Evolutionary conservation across 2,329 filamentous ascomycete species (phyloP).

Genomic region (Hypoxylon sp.): DNA sequence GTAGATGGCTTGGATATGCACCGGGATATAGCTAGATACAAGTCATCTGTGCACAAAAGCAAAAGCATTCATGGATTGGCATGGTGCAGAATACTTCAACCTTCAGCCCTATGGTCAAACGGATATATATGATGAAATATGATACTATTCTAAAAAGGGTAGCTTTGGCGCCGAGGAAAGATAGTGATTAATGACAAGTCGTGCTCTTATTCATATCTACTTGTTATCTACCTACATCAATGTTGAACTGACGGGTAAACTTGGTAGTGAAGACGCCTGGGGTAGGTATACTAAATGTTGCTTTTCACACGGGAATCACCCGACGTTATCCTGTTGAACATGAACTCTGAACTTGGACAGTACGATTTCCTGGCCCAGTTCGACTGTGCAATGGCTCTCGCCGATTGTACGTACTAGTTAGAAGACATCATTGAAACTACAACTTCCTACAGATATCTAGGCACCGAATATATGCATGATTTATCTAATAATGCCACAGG

Average conservation of each 20-base stretch:
- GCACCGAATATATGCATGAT: neutral
- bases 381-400: neutral
- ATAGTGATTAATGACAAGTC: constrained; percentile 17
- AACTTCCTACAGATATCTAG: neutral
- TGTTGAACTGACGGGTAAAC: neutral
- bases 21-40: constrained; percentile 8
- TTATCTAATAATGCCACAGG: neutral
- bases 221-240: neutral
- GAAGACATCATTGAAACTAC: neutral
- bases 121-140: neutral
- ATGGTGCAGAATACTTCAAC: constrained; percentile 3
- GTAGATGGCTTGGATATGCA: neutral
- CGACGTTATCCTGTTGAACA: neutral
- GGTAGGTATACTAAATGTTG: neutral
- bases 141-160: neutral
- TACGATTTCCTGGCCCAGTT: neutral
- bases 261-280: neutral
- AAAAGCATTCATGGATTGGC: neutral
- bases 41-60: constrained; percentile 13
- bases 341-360: neutral
- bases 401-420: neutral
- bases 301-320: constrained; percentile 4
- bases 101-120: constrained; percentile 13
- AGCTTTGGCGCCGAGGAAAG: neutral
- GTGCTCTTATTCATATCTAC: constrained; percentile 2